Evolutionary conservation across 768 basidiomycete genomes (phyloP), one percentile per base, ranked within the genome.

Genomic region (Tricholoma bakamatsutake): DNA sequence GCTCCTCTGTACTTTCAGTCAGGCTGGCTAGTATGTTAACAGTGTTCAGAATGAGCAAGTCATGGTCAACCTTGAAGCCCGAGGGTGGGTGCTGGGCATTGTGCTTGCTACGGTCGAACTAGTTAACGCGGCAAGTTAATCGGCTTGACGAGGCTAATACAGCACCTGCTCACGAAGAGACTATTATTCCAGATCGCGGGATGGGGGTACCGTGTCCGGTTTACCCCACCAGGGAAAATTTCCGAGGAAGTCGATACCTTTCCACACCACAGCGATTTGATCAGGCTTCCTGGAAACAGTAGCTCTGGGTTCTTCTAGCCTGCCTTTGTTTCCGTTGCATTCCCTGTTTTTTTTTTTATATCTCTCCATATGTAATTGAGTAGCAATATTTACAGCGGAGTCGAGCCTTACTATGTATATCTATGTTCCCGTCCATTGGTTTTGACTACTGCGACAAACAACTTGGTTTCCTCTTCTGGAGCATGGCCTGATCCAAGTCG

Each of bases 71-170:
- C 27, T 66, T 28, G 43, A 54, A 13, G 63, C 61, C 42, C 47
- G 59, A 13, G 61, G 63, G 2, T 66, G 65, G 65, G 63, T 64
- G 30, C 52, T 64, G 13, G 65, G 65, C 1, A 48, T 64, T 3
- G 57, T 63, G 7, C 33, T 65, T 28, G 54, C 53, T n/a, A 54
- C 59, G 15, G 40, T 63, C 28, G 34, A 58, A 51, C 58, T 64
- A 17, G 53, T 56, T 47, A 48, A 61, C n/a, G 47, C 57, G 42
- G 61, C 57, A 50, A 39, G 60, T 55, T 46, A 37, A 28, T 17
- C 21, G 21, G 13, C 1, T 48, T n/a, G 13, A 21, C 27, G 15
- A 11, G 46, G 28, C n/a, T n/a, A 30, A 48, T 8, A 9, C 28
- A 15, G 5, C n/a, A 21, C 45, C 30, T 21, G 17, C 52, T 33